Evolutionary conservation across 495 filamentous ascomycete genomes (phyloP), one percentile per base, ranked within the genome.

Genomic region (Penicillium ochrochloron): DNA sequence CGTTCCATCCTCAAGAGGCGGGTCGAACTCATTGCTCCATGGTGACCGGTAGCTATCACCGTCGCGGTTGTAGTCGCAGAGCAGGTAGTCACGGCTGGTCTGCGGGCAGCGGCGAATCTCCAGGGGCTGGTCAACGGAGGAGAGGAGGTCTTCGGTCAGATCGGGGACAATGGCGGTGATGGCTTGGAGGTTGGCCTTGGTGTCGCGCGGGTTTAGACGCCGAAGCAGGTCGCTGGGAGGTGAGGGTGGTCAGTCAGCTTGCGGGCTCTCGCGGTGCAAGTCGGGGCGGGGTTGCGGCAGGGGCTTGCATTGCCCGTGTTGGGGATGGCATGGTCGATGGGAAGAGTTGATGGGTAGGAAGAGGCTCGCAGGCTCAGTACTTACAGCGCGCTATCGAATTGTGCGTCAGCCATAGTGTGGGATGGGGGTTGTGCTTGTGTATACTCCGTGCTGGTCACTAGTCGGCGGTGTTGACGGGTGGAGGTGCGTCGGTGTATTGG

Each of bases 31-130:
- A 78, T 97, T 97, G 81, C 89, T 94, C 95, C 95, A 99, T 35
- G 95, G 95, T 65, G 91, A 95, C 35, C 95, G 90, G 83, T 96
- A 96, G 79, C 89, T 93, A 77, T 97, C 95, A 57, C 96, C 96
- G 79, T 99, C 95, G 57, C 95, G 93, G 84, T 99, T 99, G 83
- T 98, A 99, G 84, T 99, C 95, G 83, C 95, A 99, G 65, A 97
- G 91, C 44, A 99, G 87, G 81, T 97, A 99, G 80, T 98, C 95
- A 59, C 94, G 90, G 65, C 91, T 92, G 60, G 91, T 92, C 77
- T 93, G 91, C 60, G 84, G 82, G 83, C 95, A 98, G 64, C 90
- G 90, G 62, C 89, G 88, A 52, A 95, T 84, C 55, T 92, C 88
- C 25, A 99, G 89, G 52, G 96, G 96, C 75, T 97, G 93, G 78